Evolutionary conservation across 177 flowering plant genomes (phyloP), one percentile per base, ranked within the genome.

Genomic region (Tripterygium wilfordii): DNA sequence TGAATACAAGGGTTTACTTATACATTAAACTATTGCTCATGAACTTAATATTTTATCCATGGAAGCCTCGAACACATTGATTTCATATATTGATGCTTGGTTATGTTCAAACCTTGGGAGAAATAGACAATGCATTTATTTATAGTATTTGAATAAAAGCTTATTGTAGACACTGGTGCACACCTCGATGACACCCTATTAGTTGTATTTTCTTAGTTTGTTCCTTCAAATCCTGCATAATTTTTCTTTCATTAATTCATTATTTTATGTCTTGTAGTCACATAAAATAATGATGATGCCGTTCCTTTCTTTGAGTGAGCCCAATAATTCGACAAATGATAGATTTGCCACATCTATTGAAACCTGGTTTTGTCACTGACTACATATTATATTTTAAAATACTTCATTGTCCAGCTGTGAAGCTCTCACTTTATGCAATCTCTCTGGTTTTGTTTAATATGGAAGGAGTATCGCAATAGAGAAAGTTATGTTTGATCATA

Each of bases 41-140:
- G n/a, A n/a, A n/a, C n/a, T n/a, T n/a, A n/a, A n/a, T n/a, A n/a
- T n/a, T n/a, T n/a, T n/a, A n/a, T n/a, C 42, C 51, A 57, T 79
- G 51, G 94, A 88, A 83, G 77, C 57, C 64, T 79, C 88, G 72
- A 69, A 71, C 83, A 71, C 79, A 74, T 79, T 79, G 72, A 82
- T 74, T 80, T 77, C 68, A 50, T 69, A 58, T 60, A 57, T 51
- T 54, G 49, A 45, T 49, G 57, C 71, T 23, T 68, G 52, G 71
- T 54, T 63, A 61, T 70, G 63, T 15, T 57, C 60, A 57, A 58
- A 44, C 17, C 48, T 19, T 69, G 37, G 69, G 55, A 50, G 54
- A 19, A 42, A 67, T 72, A 79, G 73, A 78, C 54, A 45, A 82
- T 44, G 10, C 8, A 53, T 85, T 66, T 78, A n/a, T n/a, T n/a